Percentiles rank a stretch among this genome's conserved stretches.
phyloP scores from a whole-genome alignment of 306 rosid species.

The Leucaena leucocephala region DNA sequence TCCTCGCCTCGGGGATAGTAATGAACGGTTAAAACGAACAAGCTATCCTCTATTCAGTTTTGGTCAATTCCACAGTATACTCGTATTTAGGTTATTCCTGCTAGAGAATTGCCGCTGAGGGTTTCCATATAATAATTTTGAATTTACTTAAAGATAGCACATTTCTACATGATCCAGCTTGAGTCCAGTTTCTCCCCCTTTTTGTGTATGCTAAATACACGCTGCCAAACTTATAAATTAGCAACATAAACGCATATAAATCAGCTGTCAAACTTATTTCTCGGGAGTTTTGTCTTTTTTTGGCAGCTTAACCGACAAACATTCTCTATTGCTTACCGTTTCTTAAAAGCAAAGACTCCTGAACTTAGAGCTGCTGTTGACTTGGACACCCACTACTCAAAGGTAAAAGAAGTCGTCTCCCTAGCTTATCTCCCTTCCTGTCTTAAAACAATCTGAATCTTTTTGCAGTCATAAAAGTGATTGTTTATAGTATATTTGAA shows the following conservation, averaged over 20 bases:
- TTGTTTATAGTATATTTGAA: too few species aligned
- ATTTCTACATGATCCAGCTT: not conserved
- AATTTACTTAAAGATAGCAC: not conserved
- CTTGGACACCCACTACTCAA: slow-evolving; percentile 94
- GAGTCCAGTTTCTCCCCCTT: not conserved
- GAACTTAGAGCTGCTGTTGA: slow-evolving; percentile 96
- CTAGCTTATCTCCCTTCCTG: slow-evolving; percentile 6
- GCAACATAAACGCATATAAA: not conserved
- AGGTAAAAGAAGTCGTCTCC: slow-evolving; percentile 45
- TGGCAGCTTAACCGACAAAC: slow-evolving; percentile 72
- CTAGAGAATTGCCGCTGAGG: slow-evolving; percentile 10
- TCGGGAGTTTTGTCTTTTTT: slow-evolving; percentile 10
- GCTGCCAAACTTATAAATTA: slow-evolving; percentile 34
- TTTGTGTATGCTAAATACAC: not conserved
- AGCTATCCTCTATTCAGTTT: not conserved
- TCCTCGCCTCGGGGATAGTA: not conserved
- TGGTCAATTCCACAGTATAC: not conserved
- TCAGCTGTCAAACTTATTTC: not conserved
- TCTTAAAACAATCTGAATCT: too few species aligned
- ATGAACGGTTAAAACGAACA: not conserved
- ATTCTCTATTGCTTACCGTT: slow-evolving; percentile 78
- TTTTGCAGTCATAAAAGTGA: too few species aligned
- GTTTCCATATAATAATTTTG: not conserved
- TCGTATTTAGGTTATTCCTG: not conserved
- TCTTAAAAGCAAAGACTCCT: slow-evolving; percentile 89